Evolutionary conservation across 371 early-diverging fungal genomes (phyloP), one percentile per base, ranked within the genome.

Genomic region (Actinomucor elegans): DNA sequence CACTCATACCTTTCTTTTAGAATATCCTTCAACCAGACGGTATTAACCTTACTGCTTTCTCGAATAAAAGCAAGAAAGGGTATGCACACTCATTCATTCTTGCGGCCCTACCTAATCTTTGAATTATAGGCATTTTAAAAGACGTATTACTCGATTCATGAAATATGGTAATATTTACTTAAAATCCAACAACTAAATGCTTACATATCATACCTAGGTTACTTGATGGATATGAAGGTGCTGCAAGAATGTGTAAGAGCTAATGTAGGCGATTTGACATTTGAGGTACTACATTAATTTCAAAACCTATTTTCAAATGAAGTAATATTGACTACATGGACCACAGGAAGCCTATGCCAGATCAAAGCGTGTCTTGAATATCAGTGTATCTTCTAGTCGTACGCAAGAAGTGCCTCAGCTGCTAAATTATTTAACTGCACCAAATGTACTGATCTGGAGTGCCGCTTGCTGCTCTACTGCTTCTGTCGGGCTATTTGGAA

Each of bases 401-500:
- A 85, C 78, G 32, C 80, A 80, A 26, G 88, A 88, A 57, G 84
- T 86, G 3, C 90, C 90, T 26, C 84, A 84, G 48, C 61, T 87
- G 10, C 58, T 90, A 17, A 90, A 90, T 55, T 81, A 88, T 60
- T 59, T 87, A 29, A 88, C 90, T 6, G 86, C 89, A 2, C 90
- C 90, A 9, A 87, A 88, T 63, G 89, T 88, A n/a, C 66, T 89
- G 8, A 84, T 90, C 35, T 80, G 89, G 77, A 85, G 85, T 55
- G 90, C 90, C 7, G 90, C 88, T 2, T 84, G 81, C 48, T 80
- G 82, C 15, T 84, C 88, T 4, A 81, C 83, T 17, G 85, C 89
- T 0, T 79, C 81, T 36, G 58, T 78, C 12, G 80, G 81, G 5
- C 59, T 89, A 20, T 89, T 80, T 44, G 81, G 79, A 32, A 65